phyloP scores from a whole-genome alignment of 176 grass and related monocot genomes.

The Rhynchospora tenuis region DNA sequence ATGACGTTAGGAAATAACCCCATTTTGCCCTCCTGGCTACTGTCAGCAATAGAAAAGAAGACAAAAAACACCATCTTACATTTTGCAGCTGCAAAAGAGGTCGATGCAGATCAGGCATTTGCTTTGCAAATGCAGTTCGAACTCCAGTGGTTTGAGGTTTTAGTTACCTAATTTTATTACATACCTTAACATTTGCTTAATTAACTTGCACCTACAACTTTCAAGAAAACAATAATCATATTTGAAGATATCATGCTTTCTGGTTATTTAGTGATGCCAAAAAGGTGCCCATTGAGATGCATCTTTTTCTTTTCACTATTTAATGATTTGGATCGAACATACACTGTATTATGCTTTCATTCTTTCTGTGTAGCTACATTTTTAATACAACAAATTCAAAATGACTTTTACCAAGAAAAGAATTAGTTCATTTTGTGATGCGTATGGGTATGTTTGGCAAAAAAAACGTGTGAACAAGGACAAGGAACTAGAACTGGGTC shows the following conservation, averaged over 20 bases:
- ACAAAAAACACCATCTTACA: constrained; percentile 32
- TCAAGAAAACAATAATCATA: neutral
- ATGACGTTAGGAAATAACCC: constrained; percentile 6
- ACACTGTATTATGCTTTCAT: neutral
- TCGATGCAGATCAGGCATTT: neutral
- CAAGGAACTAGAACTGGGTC: too few species aligned
- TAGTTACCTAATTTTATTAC: neutral
- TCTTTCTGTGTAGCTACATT: neutral
- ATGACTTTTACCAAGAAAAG: neutral
- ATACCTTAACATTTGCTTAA: neutral
- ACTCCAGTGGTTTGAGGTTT: constrained; percentile 28
- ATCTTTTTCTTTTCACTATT: too few species aligned
- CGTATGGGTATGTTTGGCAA: too few species aligned
- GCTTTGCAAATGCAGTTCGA: constrained; percentile 27
- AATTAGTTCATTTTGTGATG: neutral
- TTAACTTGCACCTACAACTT: neutral
- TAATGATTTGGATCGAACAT: neutral
- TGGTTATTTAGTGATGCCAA: too few species aligned
- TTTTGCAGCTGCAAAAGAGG: constrained; percentile 14
- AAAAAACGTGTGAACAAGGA: too few species aligned
- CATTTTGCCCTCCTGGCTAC: constrained; percentile 2
- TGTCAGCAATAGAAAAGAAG: neutral
- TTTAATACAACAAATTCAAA: neutral
- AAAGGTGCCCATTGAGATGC: too few species aligned
- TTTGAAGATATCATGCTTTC: neutral